A percentile compares a stretch with the other conserved stretches of the same genome.
These are phyloP conservation scores for Aspergillus panamensis DNA, from an alignment of 495 filamentous ascomycete species.

Conservation along the genomic window DNA sequence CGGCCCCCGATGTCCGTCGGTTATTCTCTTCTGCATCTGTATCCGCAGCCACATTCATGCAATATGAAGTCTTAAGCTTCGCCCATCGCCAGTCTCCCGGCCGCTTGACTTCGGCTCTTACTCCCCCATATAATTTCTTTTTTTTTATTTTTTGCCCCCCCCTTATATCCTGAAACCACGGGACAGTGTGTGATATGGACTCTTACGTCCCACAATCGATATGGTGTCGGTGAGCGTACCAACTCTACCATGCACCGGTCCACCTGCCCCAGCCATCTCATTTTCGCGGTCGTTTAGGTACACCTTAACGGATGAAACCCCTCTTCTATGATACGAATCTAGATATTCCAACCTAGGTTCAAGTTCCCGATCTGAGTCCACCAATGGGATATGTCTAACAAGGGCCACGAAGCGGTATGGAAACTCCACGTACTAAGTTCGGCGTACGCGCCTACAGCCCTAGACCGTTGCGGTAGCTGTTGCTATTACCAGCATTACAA, in stretches of 20 bases:
- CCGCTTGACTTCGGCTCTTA: neutral
- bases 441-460: neutral
- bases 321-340: neutral
- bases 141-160: neutral
- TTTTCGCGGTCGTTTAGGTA: neutral
- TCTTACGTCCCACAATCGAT: neutral
- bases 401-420: constrained; percentile 8
- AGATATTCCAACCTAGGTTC: neutral
- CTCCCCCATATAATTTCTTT: neutral
- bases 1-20: neutral
- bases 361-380: neutral
- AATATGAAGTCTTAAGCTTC: neutral
- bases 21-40: neutral
- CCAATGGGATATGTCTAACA: constrained; percentile 10
- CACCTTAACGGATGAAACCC: neutral
- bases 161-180: neutral
- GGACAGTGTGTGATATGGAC: neutral
- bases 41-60: constrained; percentile 1
- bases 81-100: neutral
- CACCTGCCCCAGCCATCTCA: neutral
- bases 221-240: constrained; percentile 8
- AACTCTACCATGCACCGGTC: neutral
- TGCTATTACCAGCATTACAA: no score
- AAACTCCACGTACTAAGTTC: neutral
- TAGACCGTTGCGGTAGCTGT: no score